Conservation (phyloP, 352 stramenopile genomes). For the Globisporangium nodosum region DNA sequence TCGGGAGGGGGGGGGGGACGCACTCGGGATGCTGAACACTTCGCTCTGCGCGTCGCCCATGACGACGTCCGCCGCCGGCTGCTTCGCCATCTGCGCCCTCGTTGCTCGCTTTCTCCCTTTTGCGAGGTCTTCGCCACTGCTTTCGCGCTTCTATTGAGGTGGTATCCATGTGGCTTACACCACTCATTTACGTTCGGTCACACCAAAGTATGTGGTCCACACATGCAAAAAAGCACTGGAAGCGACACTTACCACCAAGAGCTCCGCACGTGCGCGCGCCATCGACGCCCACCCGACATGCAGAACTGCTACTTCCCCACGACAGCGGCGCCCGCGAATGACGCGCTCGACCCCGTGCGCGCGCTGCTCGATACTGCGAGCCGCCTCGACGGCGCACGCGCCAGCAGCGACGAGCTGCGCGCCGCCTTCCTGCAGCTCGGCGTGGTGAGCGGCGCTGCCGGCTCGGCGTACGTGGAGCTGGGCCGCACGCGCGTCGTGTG, state of each 20-base stretch:
- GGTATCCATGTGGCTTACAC: no score
- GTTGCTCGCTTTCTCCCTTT: slow-evolving; percentile 4
- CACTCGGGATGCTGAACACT: slow-evolving; percentile 48
- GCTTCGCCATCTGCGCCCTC: slow-evolving; percentile 18
- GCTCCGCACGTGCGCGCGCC: no score
- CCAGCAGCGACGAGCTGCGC: slow-evolving; percentile 76
- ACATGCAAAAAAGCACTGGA: slow-evolving; percentile 6
- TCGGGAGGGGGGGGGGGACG: slow-evolving; percentile 5
- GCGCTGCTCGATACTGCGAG: slow-evolving; percentile 18
- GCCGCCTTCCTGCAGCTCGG: slow-evolving; percentile 82
- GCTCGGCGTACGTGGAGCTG: slow-evolving; percentile 88
- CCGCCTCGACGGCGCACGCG: slow-evolving; percentile 32
- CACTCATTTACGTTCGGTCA: no score
- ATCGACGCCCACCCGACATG: slow-evolving; percentile 26
- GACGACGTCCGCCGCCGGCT: slow-evolving; percentile 19
- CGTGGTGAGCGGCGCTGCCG: slow-evolving; percentile 72
- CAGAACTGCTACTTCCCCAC: slow-evolving; percentile 85
- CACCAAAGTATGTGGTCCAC: no score
- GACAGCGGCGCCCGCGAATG: slow-evolving; percentile 12
- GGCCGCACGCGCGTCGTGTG: slow-evolving; percentile 84
- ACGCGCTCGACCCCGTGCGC: slow-evolving; percentile 15
- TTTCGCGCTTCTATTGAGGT: not conserved
- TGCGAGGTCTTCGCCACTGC: not conserved
- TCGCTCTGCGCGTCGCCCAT: slow-evolving; percentile 19
- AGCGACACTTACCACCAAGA: not conserved